Conservation (phyloP, 2,329 filamentous ascomycete genomes). For the Phialophora verrucosa region DNA sequence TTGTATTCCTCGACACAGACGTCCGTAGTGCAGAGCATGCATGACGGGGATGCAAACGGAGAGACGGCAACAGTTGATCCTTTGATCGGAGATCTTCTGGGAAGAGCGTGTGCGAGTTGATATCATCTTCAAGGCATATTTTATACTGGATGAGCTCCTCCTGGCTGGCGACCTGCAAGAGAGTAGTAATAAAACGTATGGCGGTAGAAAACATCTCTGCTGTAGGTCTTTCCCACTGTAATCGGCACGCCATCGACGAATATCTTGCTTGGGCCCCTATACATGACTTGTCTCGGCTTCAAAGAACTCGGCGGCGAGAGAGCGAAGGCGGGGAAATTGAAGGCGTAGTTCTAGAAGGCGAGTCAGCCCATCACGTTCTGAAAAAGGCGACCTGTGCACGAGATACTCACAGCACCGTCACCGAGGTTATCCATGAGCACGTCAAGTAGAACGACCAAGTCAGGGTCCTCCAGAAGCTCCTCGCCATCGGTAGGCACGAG, state of each 20-base stretch:
- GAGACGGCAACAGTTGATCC: too few species aligned
- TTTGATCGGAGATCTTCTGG: constrained; percentile 53
- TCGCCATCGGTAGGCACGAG: constrained; percentile 71
- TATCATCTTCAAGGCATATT: constrained; percentile 99
- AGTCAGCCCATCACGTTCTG: not conserved
- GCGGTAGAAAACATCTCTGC: too few species aligned
- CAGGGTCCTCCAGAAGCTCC: constrained; percentile 64
- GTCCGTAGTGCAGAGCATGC: too few species aligned
- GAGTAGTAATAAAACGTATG: constrained; percentile 60
- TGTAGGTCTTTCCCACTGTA: too few species aligned
- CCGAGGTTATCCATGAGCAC: constrained; percentile 70
- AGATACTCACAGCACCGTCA: constrained; percentile 69
- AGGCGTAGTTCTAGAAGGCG: constrained; percentile 51
- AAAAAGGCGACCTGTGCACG: not conserved
- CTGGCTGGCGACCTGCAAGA: constrained; percentile 97
- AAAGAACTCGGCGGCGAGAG: too few species aligned
- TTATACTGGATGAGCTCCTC: constrained; percentile 95
- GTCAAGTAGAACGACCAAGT: constrained; percentile 67
- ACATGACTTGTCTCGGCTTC: too few species aligned
- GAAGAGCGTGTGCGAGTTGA: constrained; percentile 93
- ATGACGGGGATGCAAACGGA: too few species aligned
- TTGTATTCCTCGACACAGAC: too few species aligned
- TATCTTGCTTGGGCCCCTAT: too few species aligned
- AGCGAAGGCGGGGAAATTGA: constrained; percentile 41
- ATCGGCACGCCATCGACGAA: too few species aligned